phyloP scores from a whole-genome alignment of 169 alveolate genomes.

The Plasmodium falciparum region DNA sequence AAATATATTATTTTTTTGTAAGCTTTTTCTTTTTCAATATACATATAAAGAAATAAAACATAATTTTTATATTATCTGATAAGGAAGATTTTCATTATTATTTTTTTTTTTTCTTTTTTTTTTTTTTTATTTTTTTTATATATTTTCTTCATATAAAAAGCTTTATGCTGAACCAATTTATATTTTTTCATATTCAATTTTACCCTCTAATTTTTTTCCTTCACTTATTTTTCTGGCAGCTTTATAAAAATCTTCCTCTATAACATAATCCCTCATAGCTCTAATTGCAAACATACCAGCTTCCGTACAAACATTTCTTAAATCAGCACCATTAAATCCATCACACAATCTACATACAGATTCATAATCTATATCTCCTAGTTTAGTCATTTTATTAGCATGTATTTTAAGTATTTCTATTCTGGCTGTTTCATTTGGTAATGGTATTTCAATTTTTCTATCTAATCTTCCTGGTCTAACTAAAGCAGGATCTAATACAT shows the following conservation, averaged over 20 bases:
- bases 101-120: not conserved
- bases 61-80: too few relatives aligned
- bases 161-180: slow-evolving; percentile 30
- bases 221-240: slow-evolving; percentile 97
- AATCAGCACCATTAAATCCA: slow-evolving; percentile 99
- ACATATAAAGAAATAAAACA: too few relatives aligned
- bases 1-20: too few relatives aligned
- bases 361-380: slow-evolving; percentile 96
- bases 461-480: slow-evolving; percentile 99
- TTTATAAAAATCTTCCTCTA: slow-evolving; percentile 98
- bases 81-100: not conserved
- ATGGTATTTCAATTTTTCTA: slow-evolving; percentile 99
- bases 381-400: slow-evolving; percentile 95
- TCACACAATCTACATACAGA: slow-evolving; percentile 96
- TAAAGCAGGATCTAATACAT: slow-evolving; percentile 99
- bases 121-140: not conserved
- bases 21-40: too few relatives aligned
- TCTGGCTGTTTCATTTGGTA: slow-evolving; percentile 98
- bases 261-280: slow-evolving; percentile 97
- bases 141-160: not conserved
- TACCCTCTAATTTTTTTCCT: slow-evolving; percentile 97
- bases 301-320: slow-evolving; percentile 99
- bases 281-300: slow-evolving; percentile 97
- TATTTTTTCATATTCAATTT: slow-evolving; percentile 93
- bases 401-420: slow-evolving; percentile 97